Percentiles rank a stretch among this genome's conserved stretches.
Evolutionary conservation across 331 rosid genomes (phyloP).

Genomic region (Rosa hybrid): DNA sequence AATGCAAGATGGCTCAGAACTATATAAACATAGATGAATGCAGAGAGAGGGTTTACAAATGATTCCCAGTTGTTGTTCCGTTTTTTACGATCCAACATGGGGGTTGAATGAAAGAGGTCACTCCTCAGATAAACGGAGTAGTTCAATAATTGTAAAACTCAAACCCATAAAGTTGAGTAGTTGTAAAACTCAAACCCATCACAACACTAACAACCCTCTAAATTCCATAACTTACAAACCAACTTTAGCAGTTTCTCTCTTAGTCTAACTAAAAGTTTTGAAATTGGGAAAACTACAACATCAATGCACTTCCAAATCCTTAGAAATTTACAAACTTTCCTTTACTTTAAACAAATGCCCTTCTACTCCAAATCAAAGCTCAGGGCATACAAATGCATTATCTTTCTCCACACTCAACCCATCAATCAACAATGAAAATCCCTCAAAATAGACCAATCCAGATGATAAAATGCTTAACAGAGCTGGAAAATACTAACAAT

Average conservation of each 20-base stretch:
- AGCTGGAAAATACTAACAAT: not conserved
- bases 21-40: no score
- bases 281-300: not conserved
- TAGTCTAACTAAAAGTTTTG: not conserved
- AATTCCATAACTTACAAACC: not conserved
- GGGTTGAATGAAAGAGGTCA: no score
- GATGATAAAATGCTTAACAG: not conserved
- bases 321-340: not conserved
- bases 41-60: no score
- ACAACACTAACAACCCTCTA: not conserved
- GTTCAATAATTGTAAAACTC: no score
- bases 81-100: no score
- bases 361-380: slow-evolving; percentile 1
- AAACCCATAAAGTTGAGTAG: not conserved
- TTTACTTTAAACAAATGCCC: not conserved
- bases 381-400: not conserved
- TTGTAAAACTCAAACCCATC: not conserved
- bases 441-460: slow-evolving; percentile 7
- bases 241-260: not conserved
- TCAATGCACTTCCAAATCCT: not conserved
- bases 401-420: not conserved
- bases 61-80: no score
- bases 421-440: not conserved
- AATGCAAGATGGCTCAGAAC: no score
- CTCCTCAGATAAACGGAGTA: no score